These are phyloP conservation scores for Kingdonia uniflora DNA, from an alignment of 164 flowering plant genomes.

Conservation along the genomic window DNA sequence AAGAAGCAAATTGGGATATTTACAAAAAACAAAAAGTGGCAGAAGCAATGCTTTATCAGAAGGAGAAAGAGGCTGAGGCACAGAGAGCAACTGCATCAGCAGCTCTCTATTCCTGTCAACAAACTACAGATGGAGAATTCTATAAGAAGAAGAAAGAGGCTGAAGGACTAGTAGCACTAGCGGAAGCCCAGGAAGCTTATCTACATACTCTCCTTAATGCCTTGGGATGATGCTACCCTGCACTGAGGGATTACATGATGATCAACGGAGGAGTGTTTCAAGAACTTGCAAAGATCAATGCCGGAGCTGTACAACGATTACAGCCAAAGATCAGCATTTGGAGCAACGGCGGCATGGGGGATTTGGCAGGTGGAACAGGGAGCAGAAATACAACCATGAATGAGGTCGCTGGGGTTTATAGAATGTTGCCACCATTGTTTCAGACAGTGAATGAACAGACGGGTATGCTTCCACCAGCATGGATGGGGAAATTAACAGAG, in stretches of 20 bases:
- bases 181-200: constrained; percentile 20
- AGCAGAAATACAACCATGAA: constrained; percentile 12
- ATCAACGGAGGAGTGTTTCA: constrained; percentile 22
- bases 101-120: constrained; percentile 16
- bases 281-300: constrained; percentile 28
- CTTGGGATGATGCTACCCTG: constrained; percentile 8
- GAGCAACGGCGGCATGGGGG: constrained; percentile 13
- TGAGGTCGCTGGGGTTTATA: constrained; percentile 15
- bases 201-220: constrained; percentile 14
- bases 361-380: constrained; percentile 1
- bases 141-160: constrained; percentile 28
- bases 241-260: constrained; percentile 29
- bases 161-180: constrained; percentile 16
- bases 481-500: constrained; percentile 6
- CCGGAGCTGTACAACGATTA: constrained; percentile 20
- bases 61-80: constrained; percentile 17
- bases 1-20: constrained; percentile 24
- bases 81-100: constrained; percentile 19
- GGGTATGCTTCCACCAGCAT: constrained; percentile 4
- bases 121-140: constrained; percentile 19
- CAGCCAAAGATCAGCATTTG: constrained; percentile 29
- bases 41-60: constrained; percentile 22
- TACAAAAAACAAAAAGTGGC: constrained; percentile 24
- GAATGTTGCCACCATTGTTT: constrained; percentile 1
- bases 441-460: constrained; percentile 6